A percentile compares a stretch with the other conserved stretches of the same genome.
Evolutionary conservation across 2,329 filamentous ascomycete genomes (phyloP).

Genomic region (Clonostachys solani): DNA sequence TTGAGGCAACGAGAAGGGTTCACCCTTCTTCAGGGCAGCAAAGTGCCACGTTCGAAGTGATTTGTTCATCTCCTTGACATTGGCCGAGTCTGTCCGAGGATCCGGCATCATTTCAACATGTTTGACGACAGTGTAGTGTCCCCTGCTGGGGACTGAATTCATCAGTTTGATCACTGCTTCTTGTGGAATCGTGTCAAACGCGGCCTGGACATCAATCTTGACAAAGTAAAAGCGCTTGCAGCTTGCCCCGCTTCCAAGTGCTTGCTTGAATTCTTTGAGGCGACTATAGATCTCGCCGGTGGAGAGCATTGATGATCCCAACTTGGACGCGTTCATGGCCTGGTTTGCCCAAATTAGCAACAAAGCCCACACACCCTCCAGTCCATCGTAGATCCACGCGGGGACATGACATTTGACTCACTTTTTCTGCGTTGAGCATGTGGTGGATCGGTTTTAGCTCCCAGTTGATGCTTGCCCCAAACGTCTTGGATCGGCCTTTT

Average conservation of each 20-base stretch:
- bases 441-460: constrained; percentile 70
- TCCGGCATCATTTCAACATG: constrained; percentile 66
- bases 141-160: constrained; percentile 46
- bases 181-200: constrained; percentile 95
- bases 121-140: constrained; percentile 66
- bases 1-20: constrained; percentile 32
- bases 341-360: constrained; percentile 8
- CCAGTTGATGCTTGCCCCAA: constrained; percentile 35
- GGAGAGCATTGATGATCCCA: constrained; percentile 81
- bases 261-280: constrained; percentile 63
- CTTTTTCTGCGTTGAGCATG: constrained; percentile 75
- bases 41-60: constrained; percentile 46
- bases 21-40: constrained; percentile 34
- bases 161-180: constrained; percentile 65
- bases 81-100: constrained; percentile 15
- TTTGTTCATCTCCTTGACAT: constrained; percentile 18
- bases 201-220: constrained; percentile 87
- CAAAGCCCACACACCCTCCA: not conserved
- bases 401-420: constrained; percentile 17
- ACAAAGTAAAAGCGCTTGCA: constrained; percentile 68
- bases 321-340: constrained; percentile 44
- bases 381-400: not conserved
- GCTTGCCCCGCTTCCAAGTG: constrained; percentile 24
- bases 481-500: constrained; percentile 55
- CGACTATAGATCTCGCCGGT: constrained; percentile 74